Conservation (phyloP, 2,329 filamentous ascomycete species). For the Cytospora paraplurivora region DNA sequence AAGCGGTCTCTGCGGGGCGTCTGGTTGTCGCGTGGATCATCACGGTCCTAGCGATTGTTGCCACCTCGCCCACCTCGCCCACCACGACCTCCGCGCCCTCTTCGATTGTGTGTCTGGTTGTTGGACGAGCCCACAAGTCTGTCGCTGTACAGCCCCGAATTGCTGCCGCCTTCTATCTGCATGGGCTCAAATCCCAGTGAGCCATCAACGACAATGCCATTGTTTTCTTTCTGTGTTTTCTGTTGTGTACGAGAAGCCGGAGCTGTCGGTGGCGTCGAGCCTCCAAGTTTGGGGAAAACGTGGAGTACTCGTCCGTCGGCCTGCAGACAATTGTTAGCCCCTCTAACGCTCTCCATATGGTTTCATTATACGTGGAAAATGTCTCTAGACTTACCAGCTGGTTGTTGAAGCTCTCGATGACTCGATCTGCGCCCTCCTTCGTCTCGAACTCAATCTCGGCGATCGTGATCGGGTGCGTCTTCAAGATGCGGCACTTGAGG, state of each 20-base stretch:
- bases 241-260: conserved; percentile 39
- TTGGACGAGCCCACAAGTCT: conserved; percentile 38
- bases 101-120: conserved; percentile 17
- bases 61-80: conserved; percentile 28
- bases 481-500: conserved; percentile 66
- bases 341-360: background rate
- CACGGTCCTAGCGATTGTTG: conserved; percentile 26
- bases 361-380: background rate
- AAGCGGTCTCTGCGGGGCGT: background rate
- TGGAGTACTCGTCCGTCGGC: conserved; percentile 75
- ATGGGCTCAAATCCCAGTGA: conserved; percentile 54
- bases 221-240: conserved; percentile 27
- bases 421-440: conserved; percentile 71
- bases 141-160: conserved; percentile 56
- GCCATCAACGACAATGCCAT: conserved; percentile 54
- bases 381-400: conserved; percentile 64
- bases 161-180: conserved; percentile 39
- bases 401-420: conserved; percentile 76
- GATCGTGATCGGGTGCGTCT: conserved; percentile 70
- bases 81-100: conserved; percentile 25
- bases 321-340: conserved; percentile 36
- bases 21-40: conserved; percentile 11
- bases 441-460: conserved; percentile 76
- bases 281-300: conserved; percentile 68
- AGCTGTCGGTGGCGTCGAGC: conserved; percentile 37